Evolutionary conservation across 176 grass and related monocot species (phyloP).

Genomic region (Triticum timopheevii): DNA sequence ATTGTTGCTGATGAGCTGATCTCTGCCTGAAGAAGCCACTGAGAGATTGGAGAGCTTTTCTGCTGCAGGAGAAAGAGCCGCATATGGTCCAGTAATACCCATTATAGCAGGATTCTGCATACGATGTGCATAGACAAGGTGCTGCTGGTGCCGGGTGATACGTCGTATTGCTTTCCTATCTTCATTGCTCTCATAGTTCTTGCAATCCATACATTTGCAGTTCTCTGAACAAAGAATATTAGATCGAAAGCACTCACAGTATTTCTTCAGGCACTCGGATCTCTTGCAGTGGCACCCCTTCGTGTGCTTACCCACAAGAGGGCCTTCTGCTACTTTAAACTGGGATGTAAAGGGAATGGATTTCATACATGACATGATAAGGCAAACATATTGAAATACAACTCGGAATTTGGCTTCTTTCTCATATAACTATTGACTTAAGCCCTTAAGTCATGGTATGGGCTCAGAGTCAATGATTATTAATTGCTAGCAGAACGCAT

Average conservation of each 20-base stretch:
- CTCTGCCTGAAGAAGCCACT: slow-evolving; percentile 19
- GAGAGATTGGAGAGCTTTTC: slow-evolving; percentile 9
- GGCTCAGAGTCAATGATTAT: not conserved
- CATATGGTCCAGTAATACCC: slow-evolving; percentile 32
- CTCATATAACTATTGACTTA: not conserved
- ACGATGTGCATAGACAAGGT: slow-evolving; percentile 21
- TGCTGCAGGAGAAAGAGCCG: slow-evolving; percentile 1
- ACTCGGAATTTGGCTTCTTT: not conserved
- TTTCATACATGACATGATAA: not conserved
- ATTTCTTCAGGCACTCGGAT: slow-evolving; percentile 52
- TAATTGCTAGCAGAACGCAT: not conserved
- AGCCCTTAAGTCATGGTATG: not conserved
- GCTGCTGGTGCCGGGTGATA: slow-evolving; percentile 14
- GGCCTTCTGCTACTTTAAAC: slow-evolving; percentile 25
- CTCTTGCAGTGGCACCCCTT: slow-evolving; percentile 50
- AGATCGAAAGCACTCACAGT: slow-evolving; percentile 46
- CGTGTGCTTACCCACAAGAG: slow-evolving; percentile 36
- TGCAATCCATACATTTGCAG: slow-evolving; percentile 31
- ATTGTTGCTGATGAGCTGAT: slow-evolving; percentile 21
- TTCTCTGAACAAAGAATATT: slow-evolving; percentile 53
- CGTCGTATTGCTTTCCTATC: slow-evolving; percentile 29
- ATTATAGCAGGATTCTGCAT: slow-evolving; percentile 30
- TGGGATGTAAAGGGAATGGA: slow-evolving; percentile 12
- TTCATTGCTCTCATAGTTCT: not conserved
- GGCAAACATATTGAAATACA: not conserved